These are phyloP conservation scores for Detonula confervacea DNA, from an alignment of 352 stramenopile species.

Conservation along the genomic window DNA sequence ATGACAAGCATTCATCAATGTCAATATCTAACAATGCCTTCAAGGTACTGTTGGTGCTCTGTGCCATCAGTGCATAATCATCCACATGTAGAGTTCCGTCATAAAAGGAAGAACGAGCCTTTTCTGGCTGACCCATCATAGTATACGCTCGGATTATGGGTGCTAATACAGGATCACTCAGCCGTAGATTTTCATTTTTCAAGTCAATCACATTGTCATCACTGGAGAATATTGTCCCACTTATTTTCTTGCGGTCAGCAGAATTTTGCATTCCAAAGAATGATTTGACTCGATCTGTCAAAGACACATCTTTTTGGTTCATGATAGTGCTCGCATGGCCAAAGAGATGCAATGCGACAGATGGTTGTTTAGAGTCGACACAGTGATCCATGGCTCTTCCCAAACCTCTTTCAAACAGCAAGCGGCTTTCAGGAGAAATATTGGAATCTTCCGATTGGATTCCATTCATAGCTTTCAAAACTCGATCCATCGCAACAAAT, in stretches of 20 bases:
- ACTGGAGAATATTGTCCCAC: slow-evolving; percentile 11
- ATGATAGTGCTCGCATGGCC: slow-evolving; percentile 27
- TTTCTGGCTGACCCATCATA: slow-evolving; percentile 30
- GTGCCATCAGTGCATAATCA: slow-evolving; percentile 9
- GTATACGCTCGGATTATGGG: slow-evolving; percentile 43
- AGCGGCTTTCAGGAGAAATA: slow-evolving; percentile 12
- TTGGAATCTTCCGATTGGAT: slow-evolving; percentile 3
- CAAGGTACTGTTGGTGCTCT: slow-evolving; percentile 43
- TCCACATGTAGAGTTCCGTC: slow-evolving; percentile 12
- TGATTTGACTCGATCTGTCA: slow-evolving; percentile 27
- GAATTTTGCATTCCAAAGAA: slow-evolving; percentile 30
- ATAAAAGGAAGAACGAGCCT: slow-evolving; percentile 25
- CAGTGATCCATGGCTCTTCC: slow-evolving; percentile 60
- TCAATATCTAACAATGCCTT: slow-evolving; percentile 34
- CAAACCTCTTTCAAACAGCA: slow-evolving; percentile 49
- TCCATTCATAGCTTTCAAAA: slow-evolving; percentile 26
- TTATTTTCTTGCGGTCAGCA: slow-evolving; percentile 2
- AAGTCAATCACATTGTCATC: slow-evolving; percentile 23
- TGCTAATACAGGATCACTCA: slow-evolving; percentile 44
- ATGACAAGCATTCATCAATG: slow-evolving; percentile 34
- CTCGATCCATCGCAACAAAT: slow-evolving; percentile 17
- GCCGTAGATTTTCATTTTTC: slow-evolving; percentile 10
- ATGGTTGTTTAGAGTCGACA: slow-evolving; percentile 57
- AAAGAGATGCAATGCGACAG: slow-evolving; percentile 56
- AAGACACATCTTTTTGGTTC: slow-evolving; percentile 7